Conservation (phyloP, 805 yeast genomes). For the Blastobotrys muscicola region DNA sequence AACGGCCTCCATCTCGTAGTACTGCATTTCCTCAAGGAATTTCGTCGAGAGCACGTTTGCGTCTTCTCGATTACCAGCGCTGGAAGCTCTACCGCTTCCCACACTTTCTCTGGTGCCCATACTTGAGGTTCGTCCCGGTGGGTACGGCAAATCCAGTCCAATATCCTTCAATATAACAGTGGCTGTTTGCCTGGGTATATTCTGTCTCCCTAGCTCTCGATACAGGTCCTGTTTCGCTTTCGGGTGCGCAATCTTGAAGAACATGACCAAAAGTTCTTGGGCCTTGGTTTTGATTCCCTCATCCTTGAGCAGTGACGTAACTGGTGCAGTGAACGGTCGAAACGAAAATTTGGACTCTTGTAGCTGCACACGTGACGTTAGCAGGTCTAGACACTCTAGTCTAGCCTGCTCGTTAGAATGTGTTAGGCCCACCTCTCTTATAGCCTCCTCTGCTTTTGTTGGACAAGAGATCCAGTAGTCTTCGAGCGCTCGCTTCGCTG, state of each 20-base stretch:
- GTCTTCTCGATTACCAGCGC: neutral
- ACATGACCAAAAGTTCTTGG: conserved; percentile 27
- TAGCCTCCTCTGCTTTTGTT: conserved; percentile 23
- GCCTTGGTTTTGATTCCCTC: conserved; percentile 12
- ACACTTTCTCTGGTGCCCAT: too few relatives aligned
- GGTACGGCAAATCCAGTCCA: conserved; percentile 15
- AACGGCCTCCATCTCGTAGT: conserved; percentile 34
- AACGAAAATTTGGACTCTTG: conserved; percentile 23
- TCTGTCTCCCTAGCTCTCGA: conserved; percentile 31
- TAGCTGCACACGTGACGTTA: conserved; percentile 20
- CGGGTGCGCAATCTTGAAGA: conserved; percentile 30
- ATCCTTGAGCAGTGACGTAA: conserved; percentile 25
- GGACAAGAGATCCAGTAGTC: conserved; percentile 33
- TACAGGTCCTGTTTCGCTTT: conserved; percentile 39
- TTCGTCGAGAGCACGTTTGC: neutral
- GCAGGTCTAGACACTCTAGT: conserved; percentile 18
- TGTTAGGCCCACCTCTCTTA: conserved; percentile 26
- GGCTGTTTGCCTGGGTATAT: conserved; percentile 23
- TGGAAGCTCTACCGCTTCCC: neutral
- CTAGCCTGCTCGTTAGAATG: conserved; percentile 18
- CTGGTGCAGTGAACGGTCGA: conserved; percentile 26
- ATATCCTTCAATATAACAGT: conserved; percentile 24
- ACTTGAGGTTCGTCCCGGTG: neutral
- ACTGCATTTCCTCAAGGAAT: conserved; percentile 8
- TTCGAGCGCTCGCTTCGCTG: conserved; percentile 24